Evolutionary conservation across 768 basidiomycete species (phyloP), one percentile per base, ranked within the genome.

Genomic region (Dioszegia crocea): DNA sequence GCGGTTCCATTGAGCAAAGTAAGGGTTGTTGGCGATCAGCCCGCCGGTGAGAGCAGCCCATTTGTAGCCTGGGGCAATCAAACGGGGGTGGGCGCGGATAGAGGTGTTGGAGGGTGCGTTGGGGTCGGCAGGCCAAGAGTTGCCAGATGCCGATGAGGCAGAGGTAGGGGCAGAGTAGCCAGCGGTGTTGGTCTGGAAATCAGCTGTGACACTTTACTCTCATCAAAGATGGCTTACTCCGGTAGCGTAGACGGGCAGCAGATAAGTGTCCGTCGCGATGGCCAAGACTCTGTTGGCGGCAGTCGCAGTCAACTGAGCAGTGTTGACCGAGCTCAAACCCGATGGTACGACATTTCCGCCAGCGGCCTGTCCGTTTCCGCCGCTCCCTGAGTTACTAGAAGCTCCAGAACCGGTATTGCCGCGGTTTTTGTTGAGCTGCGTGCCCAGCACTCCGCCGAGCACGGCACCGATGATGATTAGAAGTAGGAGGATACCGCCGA

Each of bases 21-120:
- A 98, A 3, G 89, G 84, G 74, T 98, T 91, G 52, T 80, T 83
- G 54, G 81, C 77, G 70, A 98, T 94, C 66, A 96, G 81, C 17
- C 61, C 65, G 23, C 74, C 71, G 4, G 87, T 84, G 24, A 99
- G 84, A 12, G 85, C 88, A 16, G 81, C 76, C 94, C 96, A 98
- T 78, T 91, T 92, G 82, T 91, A 92, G 10, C 82, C 67, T 23
- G 94, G 91, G 16, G 94, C 96, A 66, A 96, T 86, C 48, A 99
- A 82, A 43, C 89, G 88, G 24, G 96, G 96, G 61, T 93, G 88
- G 70, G 89, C 86, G 9, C 85, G 66, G 44, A 85, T 84, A n/a
- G 82, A 81, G 10, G 89, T 86, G 64, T 76, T 85, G 36, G 83
- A 70, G 26, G 91, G 87, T 43, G 84, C 74, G 74, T 86, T 89